phyloP scores from a whole-genome alignment of 2,329 filamentous ascomycete species.

The Bipolaris gigantea region DNA sequence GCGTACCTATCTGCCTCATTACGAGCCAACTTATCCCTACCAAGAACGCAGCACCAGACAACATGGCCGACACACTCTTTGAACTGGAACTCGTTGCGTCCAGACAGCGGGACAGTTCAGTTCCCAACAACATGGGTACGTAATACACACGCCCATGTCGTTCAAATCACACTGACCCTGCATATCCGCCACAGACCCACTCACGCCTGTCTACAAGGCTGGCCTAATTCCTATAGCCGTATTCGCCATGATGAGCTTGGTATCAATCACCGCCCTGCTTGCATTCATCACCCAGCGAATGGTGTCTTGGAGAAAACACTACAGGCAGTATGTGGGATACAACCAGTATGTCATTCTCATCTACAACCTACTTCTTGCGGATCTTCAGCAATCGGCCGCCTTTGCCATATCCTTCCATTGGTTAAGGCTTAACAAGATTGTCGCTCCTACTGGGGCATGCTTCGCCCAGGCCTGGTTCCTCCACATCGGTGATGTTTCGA shows the following conservation, averaged over 20 bases:
- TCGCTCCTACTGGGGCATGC: conserved; percentile 50
- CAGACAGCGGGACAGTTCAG: conserved; percentile 25
- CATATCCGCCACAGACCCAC: conserved; percentile 15
- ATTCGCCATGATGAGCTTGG: conserved; percentile 52
- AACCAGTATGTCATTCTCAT: conserved; percentile 60
- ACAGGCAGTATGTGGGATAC: conserved; percentile 54
- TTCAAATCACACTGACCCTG: not conserved
- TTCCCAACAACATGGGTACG: conserved; percentile 33
- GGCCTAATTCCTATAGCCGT: conserved; percentile 53
- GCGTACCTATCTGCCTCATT: conserved; percentile 5
- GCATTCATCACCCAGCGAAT: conserved; percentile 55
- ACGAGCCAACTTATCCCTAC: not conserved
- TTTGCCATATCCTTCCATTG: conserved; percentile 55
- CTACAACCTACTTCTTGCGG: conserved; percentile 57
- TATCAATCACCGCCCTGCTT: conserved; percentile 50
- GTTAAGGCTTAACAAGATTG: conserved; percentile 50
- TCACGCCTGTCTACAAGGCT: conserved; percentile 33
- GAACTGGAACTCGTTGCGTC: conserved; percentile 14
- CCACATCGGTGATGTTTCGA: conserved; percentile 56
- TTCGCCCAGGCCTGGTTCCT: conserved; percentile 56
- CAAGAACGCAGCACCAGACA: conserved; percentile 13
- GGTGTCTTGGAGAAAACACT: conserved; percentile 54
- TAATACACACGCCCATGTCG: not conserved
- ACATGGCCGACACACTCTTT: conserved; percentile 12
- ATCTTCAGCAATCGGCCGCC: conserved; percentile 56